Base-by-base conservation (phyloP, 2,329 filamentous ascomycete genomes). In the Penicillium sp. region DNA sequence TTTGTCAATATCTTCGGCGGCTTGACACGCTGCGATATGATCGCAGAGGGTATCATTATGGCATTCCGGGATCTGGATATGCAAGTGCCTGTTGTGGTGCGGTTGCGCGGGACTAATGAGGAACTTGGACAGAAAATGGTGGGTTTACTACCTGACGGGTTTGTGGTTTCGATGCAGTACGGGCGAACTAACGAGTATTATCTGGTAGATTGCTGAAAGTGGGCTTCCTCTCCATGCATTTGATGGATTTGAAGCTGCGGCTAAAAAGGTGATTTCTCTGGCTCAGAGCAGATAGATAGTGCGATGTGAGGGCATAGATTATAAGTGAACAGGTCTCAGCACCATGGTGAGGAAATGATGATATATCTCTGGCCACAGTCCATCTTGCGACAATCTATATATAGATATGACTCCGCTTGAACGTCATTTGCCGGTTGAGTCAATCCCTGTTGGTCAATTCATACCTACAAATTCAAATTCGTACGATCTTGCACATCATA, bases 21-120 rank as follows among this genome's bases (percentile, higher is more conserved):
- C 0, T 71, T 92, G 68, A 92, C 89, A 6, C 83, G 89, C 60
- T 90, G 90, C 38, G 90, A 92, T 67, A 93, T 93, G 90, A 93
- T 93, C 74, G 91, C 91, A 0, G 82, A 87, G 59, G 90, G 90
- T 0, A 84, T 94, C 52, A 80, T 93, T 28, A 70, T 91, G 67
- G 90, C 90, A 1, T 92, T 93, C 71, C 82, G 84, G 63, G 88
- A 93, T 70, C 74, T 92, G 57, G 79, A 85, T 8, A 83, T 89
- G 69, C 78, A 75, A n/a, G 81, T 90, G 1, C 90, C 90, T 0
- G 88, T 93, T 0, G 89, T 93, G n/a, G 90, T 93, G 33, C 82
- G 91, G 65, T 82, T 93, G 64, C 81, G 89, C 62, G 90, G 91
- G 7, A 93, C 90, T 14, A 91, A 90, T 68, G 90, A 93, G 78